These are phyloP conservation scores for Melampsora larici-populina DNA, from an alignment of 1,284 basidiomycete species.

Conservation along the genomic window DNA sequence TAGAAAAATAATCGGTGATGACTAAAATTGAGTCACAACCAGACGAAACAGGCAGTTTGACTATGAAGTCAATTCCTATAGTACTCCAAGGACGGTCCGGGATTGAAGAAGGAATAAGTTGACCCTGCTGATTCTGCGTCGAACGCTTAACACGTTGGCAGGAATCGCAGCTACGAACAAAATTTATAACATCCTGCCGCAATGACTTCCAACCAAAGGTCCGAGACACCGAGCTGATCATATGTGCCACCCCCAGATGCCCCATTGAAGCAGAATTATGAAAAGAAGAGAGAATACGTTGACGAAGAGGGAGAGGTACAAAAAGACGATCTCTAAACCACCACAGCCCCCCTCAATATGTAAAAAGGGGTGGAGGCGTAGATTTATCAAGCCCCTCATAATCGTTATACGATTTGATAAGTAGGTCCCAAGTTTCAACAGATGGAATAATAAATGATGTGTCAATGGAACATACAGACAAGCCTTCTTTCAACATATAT, in stretches of 20 bases:
- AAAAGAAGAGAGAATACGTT: not conserved
- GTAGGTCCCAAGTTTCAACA: no score
- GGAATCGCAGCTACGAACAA: conserved; percentile 48
- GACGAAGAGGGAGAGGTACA: not conserved
- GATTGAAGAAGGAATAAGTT: conserved; percentile 53
- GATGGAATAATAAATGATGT: no score
- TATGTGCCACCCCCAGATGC: not conserved
- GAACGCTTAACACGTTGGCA: conserved; percentile 53
- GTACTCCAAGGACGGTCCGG: conserved; percentile 46
- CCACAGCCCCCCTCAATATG: not conserved
- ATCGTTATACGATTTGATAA: no score
- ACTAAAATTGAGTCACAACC: no score
- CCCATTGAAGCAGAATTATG: not conserved
- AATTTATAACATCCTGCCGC: not conserved
- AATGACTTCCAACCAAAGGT: not conserved
- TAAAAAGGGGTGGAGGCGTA: not conserved
- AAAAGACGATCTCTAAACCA: not conserved
- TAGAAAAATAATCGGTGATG: no score
- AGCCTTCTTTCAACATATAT: no score
- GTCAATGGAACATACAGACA: no score
- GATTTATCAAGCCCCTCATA: no score
- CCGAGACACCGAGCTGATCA: not conserved
- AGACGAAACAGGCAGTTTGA: conserved; percentile 11
- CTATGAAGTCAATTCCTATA: conserved; percentile 23
- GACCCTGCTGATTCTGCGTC: conserved; percentile 53